Conservation (phyloP, 164 flowering plant genomes). For the Aristolochia fimbriata region DNA sequence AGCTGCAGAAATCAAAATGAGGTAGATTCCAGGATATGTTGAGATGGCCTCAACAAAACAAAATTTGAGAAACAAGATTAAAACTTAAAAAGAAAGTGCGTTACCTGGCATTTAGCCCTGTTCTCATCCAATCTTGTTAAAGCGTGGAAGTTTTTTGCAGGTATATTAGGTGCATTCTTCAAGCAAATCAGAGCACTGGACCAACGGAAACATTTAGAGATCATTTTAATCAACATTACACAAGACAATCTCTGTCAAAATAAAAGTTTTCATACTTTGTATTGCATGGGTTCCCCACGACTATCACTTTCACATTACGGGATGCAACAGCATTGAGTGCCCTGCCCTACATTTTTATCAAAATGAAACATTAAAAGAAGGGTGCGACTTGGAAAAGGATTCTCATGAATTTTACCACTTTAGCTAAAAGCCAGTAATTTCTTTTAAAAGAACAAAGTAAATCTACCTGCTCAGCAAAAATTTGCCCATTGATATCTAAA, state of each 20-base stretch:
- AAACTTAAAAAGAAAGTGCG: not conserved
- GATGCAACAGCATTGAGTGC: slow-evolving; percentile 92
- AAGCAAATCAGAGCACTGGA: slow-evolving; percentile 77
- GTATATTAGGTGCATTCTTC: slow-evolving; percentile 92
- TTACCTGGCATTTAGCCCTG: slow-evolving; percentile 94
- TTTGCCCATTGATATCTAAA: slow-evolving; percentile 84
- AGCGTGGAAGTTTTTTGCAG: slow-evolving; percentile 93
- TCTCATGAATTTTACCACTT: not conserved
- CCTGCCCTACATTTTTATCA: slow-evolving; percentile 81
- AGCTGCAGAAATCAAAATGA: slow-evolving; percentile 42
- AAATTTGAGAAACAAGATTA: not conserved
- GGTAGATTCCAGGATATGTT: not conserved
- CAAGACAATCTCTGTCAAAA: not conserved
- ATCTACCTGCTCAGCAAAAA: slow-evolving; percentile 83
- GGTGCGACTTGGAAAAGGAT: not conserved
- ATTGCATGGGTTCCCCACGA: slow-evolving; percentile 96
- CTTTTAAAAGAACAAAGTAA: not conserved
- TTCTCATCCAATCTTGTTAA: slow-evolving; percentile 93
- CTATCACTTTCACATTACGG: slow-evolving; percentile 81
- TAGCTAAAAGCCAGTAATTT: not conserved
- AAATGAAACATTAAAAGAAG: slow-evolving; percentile 1
- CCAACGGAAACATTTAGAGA: slow-evolving; percentile 9
- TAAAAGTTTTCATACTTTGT: slow-evolving; percentile 53
- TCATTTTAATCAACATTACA: not conserved
- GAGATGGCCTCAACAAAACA: not conserved